phyloP scores from a whole-genome alignment of 306 rosid genomes.

The Ziziphus jujuba region DNA sequence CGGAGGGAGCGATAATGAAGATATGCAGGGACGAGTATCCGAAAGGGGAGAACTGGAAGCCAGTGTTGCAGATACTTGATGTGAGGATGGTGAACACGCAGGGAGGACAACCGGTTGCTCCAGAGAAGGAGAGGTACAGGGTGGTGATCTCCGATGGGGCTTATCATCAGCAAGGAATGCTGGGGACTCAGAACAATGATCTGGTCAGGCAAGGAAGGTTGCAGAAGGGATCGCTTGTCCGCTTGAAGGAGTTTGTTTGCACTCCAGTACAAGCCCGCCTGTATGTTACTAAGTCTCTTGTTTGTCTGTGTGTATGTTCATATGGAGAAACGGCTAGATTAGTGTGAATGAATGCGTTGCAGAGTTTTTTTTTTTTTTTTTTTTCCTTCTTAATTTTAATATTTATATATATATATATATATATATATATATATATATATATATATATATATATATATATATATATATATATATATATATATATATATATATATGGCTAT shows the following conservation, averaged over 20 bases:
- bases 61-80: conserved; percentile 68
- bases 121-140: conserved; percentile 53
- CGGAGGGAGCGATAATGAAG: conserved; percentile 50
- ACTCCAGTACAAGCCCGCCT: conserved; percentile 61
- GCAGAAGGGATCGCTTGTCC: conserved; percentile 65
- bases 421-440: no score
- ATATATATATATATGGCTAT: no score
- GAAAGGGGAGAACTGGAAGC: conserved; percentile 36
- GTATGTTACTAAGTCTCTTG: conserved; percentile 34
- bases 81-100: conserved; percentile 49
- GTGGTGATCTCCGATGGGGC: conserved; percentile 67
- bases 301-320: not conserved
- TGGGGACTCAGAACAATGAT: conserved; percentile 58
- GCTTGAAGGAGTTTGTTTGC: conserved; percentile 49
- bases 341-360: not conserved
- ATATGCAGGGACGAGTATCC: conserved; percentile 39
- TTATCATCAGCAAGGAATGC: conserved; percentile 69
- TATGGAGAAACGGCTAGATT: not conserved
- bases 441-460: no score
- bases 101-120: conserved; percentile 28
- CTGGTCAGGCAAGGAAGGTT: conserved; percentile 49
- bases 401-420: no score
- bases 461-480: no score
- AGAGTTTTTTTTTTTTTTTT: not conserved
- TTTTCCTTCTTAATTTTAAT: no score